Percentiles rank a stretch among this genome's conserved stretches.
These are phyloP conservation scores for Meripilus lineatus DNA, from an alignment of 1,284 basidiomycete species.

Conservation along the genomic window DNA sequence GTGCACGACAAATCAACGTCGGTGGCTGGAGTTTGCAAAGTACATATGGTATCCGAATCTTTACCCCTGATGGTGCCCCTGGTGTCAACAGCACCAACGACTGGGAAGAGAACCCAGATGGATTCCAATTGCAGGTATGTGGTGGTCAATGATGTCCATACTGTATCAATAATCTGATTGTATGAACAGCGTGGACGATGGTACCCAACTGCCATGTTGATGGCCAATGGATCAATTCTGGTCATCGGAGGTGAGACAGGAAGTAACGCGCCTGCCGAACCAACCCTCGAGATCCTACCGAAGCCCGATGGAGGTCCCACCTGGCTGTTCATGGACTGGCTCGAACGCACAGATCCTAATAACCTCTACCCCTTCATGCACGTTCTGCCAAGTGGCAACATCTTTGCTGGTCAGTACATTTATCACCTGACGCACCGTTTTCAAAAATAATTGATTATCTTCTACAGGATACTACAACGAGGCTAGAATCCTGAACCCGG, in stretches of 20 bases:
- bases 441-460: conserved; percentile 3
- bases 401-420: conserved; percentile 57
- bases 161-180: not conserved
- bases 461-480: conserved; percentile 68
- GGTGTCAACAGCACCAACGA: conserved; percentile 63
- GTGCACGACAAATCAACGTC: conserved; percentile 61
- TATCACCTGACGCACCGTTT: not conserved
- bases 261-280: conserved; percentile 60
- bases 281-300: conserved; percentile 59
- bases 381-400: conserved; percentile 56
- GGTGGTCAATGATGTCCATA: conserved; percentile 6
- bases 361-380: conserved; percentile 76
- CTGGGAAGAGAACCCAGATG: conserved; percentile 57
- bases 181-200: conserved; percentile 52
- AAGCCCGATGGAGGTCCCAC: conserved; percentile 39
- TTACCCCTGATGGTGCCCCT: conserved; percentile 50
- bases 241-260: conserved; percentile 71
- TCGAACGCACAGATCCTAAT: conserved; percentile 63
- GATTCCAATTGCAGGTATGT: conserved; percentile 48
- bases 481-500: conserved; percentile 67
- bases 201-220: conserved; percentile 64
- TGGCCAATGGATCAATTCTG: conserved; percentile 66
- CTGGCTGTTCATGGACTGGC: conserved; percentile 37
- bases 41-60: conserved; percentile 64
- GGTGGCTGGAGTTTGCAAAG: conserved; percentile 65